Evolutionary conservation across 768 basidiomycete genomes (phyloP).

Genomic region (Tephrocybe sp.): DNA sequence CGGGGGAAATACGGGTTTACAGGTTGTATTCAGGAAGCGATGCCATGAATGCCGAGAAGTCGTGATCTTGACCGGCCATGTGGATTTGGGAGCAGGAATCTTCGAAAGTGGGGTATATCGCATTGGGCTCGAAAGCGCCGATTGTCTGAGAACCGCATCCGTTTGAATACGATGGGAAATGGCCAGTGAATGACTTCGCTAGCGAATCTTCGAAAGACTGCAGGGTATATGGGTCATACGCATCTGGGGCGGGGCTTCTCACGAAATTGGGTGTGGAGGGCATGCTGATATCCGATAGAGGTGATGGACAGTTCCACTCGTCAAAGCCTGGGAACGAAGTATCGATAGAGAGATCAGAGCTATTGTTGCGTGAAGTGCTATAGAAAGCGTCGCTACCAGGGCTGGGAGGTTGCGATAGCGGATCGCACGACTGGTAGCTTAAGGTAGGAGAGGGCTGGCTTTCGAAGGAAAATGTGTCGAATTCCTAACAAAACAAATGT

Average conservation of each 20-base stretch:
- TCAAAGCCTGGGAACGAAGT: conserved; percentile 31
- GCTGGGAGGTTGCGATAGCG: conserved; percentile 21
- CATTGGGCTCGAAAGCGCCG: conserved; percentile 13
- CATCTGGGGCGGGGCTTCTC: conserved; percentile 25
- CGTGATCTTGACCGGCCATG: conserved; percentile 25
- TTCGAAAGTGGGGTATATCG: conserved; percentile 22
- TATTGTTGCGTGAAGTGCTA: conserved; percentile 3
- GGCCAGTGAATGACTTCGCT: conserved; percentile 24
- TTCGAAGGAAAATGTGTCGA: conserved; percentile 45
- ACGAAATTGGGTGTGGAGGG: conserved; percentile 40
- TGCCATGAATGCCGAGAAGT: conserved; percentile 36
- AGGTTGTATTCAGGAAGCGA: conserved; percentile 30
- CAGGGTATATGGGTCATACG: conserved; percentile 26
- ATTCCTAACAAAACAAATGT: conserved; percentile 29
- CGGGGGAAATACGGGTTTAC: conserved; percentile 16
- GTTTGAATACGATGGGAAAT: conserved; percentile 19
- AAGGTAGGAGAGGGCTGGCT: conserved; percentile 29
- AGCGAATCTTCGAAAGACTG: conserved; percentile 28
- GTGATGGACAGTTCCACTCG: conserved; percentile 45
- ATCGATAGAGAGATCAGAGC: conserved; percentile 35
- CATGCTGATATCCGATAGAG: conserved; percentile 31
- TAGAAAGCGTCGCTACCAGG: conserved; percentile 15
- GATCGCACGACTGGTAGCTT: conserved; percentile 25
- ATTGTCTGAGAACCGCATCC: conserved; percentile 16
- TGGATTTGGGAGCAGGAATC: conserved; percentile 18